Percentiles rank a stretch among this genome's conserved stretches.
These are phyloP conservation scores for Madurella mycetomatis DNA, from an alignment of 2,329 filamentous ascomycete species.

Conservation along the genomic window DNA sequence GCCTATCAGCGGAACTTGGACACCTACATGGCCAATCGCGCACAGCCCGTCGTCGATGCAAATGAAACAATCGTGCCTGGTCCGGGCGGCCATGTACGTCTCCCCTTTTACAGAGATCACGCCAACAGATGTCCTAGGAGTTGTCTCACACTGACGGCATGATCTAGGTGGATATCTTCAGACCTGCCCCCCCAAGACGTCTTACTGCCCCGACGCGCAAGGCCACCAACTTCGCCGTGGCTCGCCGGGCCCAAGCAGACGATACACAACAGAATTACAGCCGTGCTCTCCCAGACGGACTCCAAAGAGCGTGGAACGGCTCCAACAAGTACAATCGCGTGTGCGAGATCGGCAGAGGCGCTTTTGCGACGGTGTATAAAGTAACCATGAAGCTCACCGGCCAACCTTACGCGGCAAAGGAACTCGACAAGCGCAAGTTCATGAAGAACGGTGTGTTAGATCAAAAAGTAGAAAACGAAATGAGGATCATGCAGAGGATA, in stretches of 20 bases:
- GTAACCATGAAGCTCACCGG: conserved; percentile 83
- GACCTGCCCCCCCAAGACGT: conserved; percentile 8
- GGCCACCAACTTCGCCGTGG: conserved; percentile 4
- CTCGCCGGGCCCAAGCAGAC: conserved; percentile 7
- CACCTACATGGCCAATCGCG: conserved; percentile 54
- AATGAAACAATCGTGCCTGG: conserved; percentile 46
- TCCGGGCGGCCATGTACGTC: conserved; percentile 44
- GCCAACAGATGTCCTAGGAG: background rate
- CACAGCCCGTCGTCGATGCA: conserved; percentile 30
- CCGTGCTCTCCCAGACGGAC: conserved; percentile 31
- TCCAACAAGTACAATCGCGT: conserved; percentile 80
- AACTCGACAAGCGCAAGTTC: conserved; percentile 87
- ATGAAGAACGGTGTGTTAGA: conserved; percentile 89
- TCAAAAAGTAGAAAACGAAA: conserved; percentile 91
- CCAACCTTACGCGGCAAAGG: conserved; percentile 81
- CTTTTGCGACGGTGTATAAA: conserved; percentile 91
- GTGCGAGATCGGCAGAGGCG: conserved; percentile 80
- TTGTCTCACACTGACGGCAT: conserved; percentile 5
- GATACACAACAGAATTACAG: conserved; percentile 28
- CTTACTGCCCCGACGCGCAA: background rate
- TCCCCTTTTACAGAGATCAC: background rate
- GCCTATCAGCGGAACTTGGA: conserved; percentile 65
- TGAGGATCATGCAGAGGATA: conserved; percentile 88
- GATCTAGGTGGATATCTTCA: conserved; percentile 26
- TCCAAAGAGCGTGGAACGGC: conserved; percentile 71